Evolutionary conservation across 2,329 filamentous ascomycete genomes (phyloP).

Genomic region (Aotearoamyces nothofagi): DNA sequence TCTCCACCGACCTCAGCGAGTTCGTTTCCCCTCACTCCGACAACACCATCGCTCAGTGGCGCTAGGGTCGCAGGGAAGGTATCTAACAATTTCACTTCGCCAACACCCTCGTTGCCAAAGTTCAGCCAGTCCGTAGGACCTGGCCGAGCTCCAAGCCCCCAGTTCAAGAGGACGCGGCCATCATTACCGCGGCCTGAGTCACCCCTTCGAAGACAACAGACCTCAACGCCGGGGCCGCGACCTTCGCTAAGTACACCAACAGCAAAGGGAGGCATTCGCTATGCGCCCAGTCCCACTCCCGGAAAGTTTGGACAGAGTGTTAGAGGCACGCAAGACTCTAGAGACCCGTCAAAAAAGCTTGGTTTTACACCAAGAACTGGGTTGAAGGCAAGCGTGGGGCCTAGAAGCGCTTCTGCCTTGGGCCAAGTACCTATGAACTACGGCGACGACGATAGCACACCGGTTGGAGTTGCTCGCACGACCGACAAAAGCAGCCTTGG

Average conservation of each 20-base stretch:
- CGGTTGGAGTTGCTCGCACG: slow-evolving; percentile 33
- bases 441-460: slow-evolving; percentile 42
- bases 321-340: slow-evolving; percentile 33
- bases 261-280: slow-evolving; percentile 35
- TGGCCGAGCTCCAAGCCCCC: slow-evolving; percentile 50
- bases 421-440: slow-evolving; percentile 30
- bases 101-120: slow-evolving; percentile 52
- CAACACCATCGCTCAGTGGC: slow-evolving; percentile 38
- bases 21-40: slow-evolving; percentile 51
- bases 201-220: slow-evolving; percentile 55
- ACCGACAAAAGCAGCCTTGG: slow-evolving; percentile 36
- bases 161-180: slow-evolving; percentile 54
- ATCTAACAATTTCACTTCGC: slow-evolving; percentile 45
- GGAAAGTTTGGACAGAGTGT: slow-evolving; percentile 50
- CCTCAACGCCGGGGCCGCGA: slow-evolving; percentile 39
- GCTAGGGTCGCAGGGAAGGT: slow-evolving; percentile 27
- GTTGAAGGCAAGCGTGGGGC: slow-evolving; percentile 32
- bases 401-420: slow-evolving; percentile 44
- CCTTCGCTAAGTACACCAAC: slow-evolving; percentile 41
- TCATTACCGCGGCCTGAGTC: slow-evolving; percentile 84
- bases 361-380: slow-evolving; percentile 27
- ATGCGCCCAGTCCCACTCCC: slow-evolving; percentile 43
- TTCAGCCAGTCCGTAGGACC: slow-evolving; percentile 84
- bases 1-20: slow-evolving; percentile 35
- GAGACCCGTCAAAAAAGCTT: slow-evolving; percentile 44